These are phyloP conservation scores for Bipolaris victoriae DNA, from an alignment of 2,329 filamentous ascomycete genomes.

Conservation along the genomic window DNA sequence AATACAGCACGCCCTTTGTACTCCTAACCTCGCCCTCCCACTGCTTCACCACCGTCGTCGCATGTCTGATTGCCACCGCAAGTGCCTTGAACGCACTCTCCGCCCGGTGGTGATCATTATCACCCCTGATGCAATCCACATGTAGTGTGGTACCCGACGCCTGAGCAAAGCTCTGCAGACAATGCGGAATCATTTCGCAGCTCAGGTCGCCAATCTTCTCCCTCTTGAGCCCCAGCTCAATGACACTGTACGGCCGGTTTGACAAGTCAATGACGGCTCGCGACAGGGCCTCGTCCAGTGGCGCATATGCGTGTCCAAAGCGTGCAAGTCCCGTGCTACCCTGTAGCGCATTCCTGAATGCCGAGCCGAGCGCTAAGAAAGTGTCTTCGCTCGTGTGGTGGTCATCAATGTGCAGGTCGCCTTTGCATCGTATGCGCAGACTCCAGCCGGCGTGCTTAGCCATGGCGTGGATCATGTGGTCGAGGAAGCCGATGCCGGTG, in stretches of 20 bases:
- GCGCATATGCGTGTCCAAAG: constrained; percentile 90
- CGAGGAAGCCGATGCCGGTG: constrained; percentile 95
- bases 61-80: constrained; percentile 81
- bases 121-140: constrained; percentile 86
- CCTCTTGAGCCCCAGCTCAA: constrained; percentile 81
- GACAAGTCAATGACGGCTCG: constrained; percentile 94
- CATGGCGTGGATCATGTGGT: constrained; percentile 97
- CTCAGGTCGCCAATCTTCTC: constrained; percentile 94
- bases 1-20: constrained; percentile 86
- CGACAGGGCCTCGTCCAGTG: constrained; percentile 92
- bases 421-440: constrained; percentile 79
- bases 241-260: constrained; percentile 84
- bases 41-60: constrained; percentile 75
- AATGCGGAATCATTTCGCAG: constrained; percentile 94
- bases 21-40: constrained; percentile 92
- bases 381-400: constrained; percentile 98
- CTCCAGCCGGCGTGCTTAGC: constrained; percentile 97
- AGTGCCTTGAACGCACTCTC: constrained; percentile 98
- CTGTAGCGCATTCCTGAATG: constrained; percentile 81
- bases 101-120: constrained; percentile 94
- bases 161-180: constrained; percentile 91
- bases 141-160: constrained; percentile 90
- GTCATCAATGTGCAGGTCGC: constrained; percentile 96
- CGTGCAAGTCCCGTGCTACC: constrained; percentile 80
- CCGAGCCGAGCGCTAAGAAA: constrained; percentile 85